Conservation (phyloP, 805 yeast species). For the Wickerhamiella sergipiensis region DNA sequence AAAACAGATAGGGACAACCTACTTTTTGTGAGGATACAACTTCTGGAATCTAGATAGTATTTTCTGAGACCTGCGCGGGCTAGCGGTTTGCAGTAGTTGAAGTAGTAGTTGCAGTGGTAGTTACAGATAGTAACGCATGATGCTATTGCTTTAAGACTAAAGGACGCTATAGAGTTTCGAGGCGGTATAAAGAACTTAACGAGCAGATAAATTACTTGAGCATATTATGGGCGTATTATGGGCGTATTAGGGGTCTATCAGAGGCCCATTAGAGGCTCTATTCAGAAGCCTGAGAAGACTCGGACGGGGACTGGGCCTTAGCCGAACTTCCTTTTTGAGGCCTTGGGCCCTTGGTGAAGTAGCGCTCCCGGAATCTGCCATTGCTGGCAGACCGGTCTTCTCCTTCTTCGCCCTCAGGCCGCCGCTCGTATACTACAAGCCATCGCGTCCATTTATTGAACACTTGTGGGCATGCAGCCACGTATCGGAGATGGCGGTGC, state of each 20-base stretch:
- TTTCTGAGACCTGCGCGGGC: slow-evolving; percentile 11
- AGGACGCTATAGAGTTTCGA: no score
- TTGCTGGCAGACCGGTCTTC: slow-evolving; percentile 32
- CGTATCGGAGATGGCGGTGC: slow-evolving; percentile 57
- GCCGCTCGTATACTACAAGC: slow-evolving; percentile 62
- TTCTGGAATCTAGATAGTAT: slow-evolving; percentile 23
- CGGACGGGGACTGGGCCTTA: no score
- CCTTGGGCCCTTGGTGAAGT: slow-evolving; percentile 46
- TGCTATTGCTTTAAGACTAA: no score
- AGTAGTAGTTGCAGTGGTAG: no score
- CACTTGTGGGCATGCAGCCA: slow-evolving; percentile 68
- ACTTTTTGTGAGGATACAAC: slow-evolving; percentile 15
- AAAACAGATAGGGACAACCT: slow-evolving; percentile 27
- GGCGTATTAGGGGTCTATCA: no score
- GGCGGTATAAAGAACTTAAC: no score
- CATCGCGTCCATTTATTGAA: slow-evolving; percentile 91
- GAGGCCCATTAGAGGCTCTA: no score
- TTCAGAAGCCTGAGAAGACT: no score
- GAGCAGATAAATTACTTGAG: no score
- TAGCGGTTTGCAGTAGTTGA: no score
- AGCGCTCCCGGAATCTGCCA: slow-evolving; percentile 58
- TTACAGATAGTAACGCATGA: no score
- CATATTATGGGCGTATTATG: no score
- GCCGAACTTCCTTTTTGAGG: not conserved
- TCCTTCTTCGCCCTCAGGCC: slow-evolving; percentile 28